These are phyloP conservation scores for Pestalotiopsis sp. DNA, from an alignment of 2,329 filamentous ascomycete genomes.

Conservation along the genomic window DNA sequence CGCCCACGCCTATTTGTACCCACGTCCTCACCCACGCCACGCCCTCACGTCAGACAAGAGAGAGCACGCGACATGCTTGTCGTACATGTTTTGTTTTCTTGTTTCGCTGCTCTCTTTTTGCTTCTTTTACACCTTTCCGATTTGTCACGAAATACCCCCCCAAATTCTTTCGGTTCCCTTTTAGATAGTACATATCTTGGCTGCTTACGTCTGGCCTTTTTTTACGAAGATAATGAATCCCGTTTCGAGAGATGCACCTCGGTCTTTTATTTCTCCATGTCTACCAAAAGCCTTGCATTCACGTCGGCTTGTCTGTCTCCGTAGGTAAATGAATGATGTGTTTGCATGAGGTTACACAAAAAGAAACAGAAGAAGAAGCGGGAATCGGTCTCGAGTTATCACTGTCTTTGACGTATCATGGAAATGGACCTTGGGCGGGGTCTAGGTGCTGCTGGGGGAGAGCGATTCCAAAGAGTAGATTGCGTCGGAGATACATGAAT, in stretches of 20 bases:
- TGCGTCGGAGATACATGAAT: neutral
- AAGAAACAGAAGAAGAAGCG: neutral
- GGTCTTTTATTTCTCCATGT: neutral
- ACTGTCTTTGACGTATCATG: neutral
- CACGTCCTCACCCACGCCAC: neutral
- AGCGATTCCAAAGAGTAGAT: neutral
- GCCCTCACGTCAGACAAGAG: neutral
- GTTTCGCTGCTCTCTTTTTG: neutral
- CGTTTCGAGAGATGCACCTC: neutral
- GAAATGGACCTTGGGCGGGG: neutral
- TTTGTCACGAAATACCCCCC: slow-evolving; percentile 17
- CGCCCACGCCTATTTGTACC: neutral
- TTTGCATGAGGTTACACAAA: slow-evolving; percentile 4
- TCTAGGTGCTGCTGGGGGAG: neutral
- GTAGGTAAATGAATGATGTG: neutral
- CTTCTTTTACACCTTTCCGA: slow-evolving; percentile 1
- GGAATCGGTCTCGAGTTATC: neutral
- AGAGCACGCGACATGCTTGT: neutral
- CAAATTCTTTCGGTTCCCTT: neutral
- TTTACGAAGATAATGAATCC: neutral
- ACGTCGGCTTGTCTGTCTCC: neutral
- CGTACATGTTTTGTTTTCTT: neutral
- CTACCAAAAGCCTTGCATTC: neutral
- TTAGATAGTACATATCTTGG: neutral
- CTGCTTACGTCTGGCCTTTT: neutral